phyloP scores from a whole-genome alignment of 1,284 basidiomycete species.

The Mycena citricolor region DNA sequence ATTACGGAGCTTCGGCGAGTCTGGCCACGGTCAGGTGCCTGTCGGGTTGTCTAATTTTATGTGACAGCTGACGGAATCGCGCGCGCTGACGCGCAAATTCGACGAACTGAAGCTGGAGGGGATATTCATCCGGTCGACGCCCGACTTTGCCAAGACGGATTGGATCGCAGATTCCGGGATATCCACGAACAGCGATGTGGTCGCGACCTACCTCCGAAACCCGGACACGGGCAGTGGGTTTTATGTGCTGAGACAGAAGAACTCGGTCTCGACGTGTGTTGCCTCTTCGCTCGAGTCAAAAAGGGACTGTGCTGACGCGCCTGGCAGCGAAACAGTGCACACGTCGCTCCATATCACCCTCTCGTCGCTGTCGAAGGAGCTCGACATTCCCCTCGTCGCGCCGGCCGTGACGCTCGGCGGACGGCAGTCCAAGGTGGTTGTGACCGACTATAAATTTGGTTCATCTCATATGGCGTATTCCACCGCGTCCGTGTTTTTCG shows the following conservation, averaged over 20 bases:
- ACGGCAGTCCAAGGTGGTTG: constrained; percentile 66
- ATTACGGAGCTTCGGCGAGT: constrained; percentile 55
- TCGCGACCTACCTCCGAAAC: constrained; percentile 62
- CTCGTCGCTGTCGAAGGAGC: constrained; percentile 52
- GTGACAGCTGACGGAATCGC: constrained; percentile 63
- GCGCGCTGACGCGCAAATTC: constrained; percentile 63
- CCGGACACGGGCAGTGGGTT: constrained; percentile 64
- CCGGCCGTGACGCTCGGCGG: constrained; percentile 59
- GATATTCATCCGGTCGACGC: constrained; percentile 70
- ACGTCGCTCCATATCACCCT: constrained; percentile 54
- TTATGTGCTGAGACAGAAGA: constrained; percentile 64
- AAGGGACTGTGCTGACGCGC: too few relatives aligned
- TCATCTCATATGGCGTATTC: constrained; percentile 55
- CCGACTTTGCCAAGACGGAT: constrained; percentile 73
- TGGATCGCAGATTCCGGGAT: constrained; percentile 61
- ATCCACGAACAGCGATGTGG: constrained; percentile 52
- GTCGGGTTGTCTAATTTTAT: background rate
- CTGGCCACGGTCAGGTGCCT: constrained; percentile 6
- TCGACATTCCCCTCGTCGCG: constrained; percentile 54
- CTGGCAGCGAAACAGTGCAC: constrained; percentile 45
- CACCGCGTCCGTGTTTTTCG: constrained; percentile 65
- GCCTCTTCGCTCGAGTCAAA: constrained; percentile 19
- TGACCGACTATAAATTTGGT: constrained; percentile 68
- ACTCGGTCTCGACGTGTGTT: constrained; percentile 65
- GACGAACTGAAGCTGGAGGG: constrained; percentile 74